Conservation (phyloP, 805 yeast genomes). For the Starmerella scarabaei region DNA sequence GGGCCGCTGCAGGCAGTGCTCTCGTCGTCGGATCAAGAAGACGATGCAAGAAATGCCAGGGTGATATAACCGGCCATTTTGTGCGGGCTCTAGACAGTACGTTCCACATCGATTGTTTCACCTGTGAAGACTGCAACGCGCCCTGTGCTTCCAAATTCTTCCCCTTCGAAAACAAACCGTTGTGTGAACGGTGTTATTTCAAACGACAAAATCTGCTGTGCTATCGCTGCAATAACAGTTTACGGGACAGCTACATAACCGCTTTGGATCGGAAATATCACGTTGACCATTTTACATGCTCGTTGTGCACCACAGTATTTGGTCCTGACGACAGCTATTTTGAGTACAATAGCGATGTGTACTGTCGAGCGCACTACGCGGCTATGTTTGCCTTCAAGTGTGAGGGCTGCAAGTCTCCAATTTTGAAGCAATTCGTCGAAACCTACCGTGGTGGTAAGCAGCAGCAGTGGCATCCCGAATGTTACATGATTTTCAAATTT, state of each 20-base stretch:
- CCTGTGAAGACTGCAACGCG: conserved; percentile 70
- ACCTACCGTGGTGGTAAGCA: conserved; percentile 78
- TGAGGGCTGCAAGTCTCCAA: conserved; percentile 85
- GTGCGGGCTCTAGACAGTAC: conserved; percentile 72
- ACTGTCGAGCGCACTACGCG: conserved; percentile 89
- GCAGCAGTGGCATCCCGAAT: conserved; percentile 98
- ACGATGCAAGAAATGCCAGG: conserved; percentile 40
- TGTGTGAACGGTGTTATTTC: conserved; percentile 91
- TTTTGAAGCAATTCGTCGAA: conserved; percentile 88
- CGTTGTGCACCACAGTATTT: conserved; percentile 71
- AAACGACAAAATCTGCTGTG: conserved; percentile 76
- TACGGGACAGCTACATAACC: conserved; percentile 86
- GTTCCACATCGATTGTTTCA: conserved; percentile 78
- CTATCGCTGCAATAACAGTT: conserved; percentile 66
- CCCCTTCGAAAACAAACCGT: conserved; percentile 53
- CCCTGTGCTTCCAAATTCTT: conserved; percentile 80
- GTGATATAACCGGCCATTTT: conserved; percentile 54
- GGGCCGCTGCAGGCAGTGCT: conserved; percentile 1
- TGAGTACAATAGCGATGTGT: conserved; percentile 70
- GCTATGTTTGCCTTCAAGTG: conserved; percentile 73
- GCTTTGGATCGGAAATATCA: conserved; percentile 88
- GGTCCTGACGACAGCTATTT: conserved; percentile 86
- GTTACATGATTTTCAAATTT: conserved; percentile 93
- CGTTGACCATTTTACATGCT: conserved; percentile 88
- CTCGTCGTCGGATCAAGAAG: conserved; percentile 10